Evolutionary conservation across 2,329 filamentous ascomycete species (phyloP).

Genomic region (Trichoderma endophyticum): DNA sequence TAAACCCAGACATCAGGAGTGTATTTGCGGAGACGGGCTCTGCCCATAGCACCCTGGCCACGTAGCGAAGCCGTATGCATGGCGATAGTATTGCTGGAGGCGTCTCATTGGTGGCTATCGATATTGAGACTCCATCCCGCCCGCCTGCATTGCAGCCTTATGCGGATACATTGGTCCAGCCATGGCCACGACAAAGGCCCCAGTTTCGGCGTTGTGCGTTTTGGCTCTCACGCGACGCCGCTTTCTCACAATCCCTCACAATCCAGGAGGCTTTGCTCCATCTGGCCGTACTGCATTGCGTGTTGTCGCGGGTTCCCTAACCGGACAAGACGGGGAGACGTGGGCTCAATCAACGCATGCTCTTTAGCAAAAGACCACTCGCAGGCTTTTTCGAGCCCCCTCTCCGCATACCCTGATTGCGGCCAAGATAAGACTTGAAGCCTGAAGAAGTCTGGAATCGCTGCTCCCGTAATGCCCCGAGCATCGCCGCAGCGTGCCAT

Average conservation of each 20-base stretch:
- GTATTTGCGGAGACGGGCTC: not conserved
- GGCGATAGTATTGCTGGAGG: slow-evolving; percentile 15
- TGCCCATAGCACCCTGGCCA: slow-evolving; percentile 15
- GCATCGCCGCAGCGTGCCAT: not conserved
- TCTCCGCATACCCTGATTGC: not conserved
- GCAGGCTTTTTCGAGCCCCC: not conserved
- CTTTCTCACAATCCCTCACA: not conserved
- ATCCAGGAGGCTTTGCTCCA: not conserved
- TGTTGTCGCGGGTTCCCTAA: slow-evolving; percentile 1
- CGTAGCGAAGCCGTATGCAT: slow-evolving; percentile 17
- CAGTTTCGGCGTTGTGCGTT: not conserved
- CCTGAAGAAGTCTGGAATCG: not conserved
- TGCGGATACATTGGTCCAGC: slow-evolving; percentile 10
- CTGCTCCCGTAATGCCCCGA: not conserved
- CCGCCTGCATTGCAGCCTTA: slow-evolving; percentile 20
- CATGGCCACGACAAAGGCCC: slow-evolving; percentile 15
- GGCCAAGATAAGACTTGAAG: not conserved
- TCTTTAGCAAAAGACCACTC: slow-evolving; percentile 1
- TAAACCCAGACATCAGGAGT: not conserved
- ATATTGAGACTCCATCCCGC: slow-evolving; percentile 1
- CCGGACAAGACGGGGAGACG: not conserved
- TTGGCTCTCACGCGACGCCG: not conserved
- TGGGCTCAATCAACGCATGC: slow-evolving; percentile 17
- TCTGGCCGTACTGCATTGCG: not conserved
- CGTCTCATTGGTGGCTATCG: not conserved